phyloP scores from a whole-genome alignment of 1,284 basidiomycete species.

The Phylloporus gajari region DNA sequence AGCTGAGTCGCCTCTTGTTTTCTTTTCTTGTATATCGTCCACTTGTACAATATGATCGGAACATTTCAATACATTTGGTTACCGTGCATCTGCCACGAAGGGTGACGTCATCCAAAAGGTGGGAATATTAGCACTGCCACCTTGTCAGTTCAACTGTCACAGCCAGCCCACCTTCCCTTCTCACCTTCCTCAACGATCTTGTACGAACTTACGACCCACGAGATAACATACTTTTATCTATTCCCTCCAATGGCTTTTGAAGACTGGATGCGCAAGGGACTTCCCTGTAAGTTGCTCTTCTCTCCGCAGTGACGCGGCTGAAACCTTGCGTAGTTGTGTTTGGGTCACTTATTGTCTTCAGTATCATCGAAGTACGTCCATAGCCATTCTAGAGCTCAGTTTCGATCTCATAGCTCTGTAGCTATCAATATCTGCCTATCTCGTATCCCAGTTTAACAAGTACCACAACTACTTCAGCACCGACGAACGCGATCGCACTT shows the following conservation, averaged over 20 bases:
- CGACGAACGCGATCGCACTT: conserved; percentile 67
- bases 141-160: conserved; percentile 24
- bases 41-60: conserved; percentile 33
- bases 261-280: conserved; percentile 49
- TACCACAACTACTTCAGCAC: conserved; percentile 62
- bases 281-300: conserved; percentile 45
- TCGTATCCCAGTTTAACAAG: conserved; percentile 65
- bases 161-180: not conserved
- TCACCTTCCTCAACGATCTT: conserved; percentile 31
- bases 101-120: conserved; percentile 38
- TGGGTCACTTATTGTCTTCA: conserved; percentile 39
- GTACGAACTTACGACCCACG: conserved; percentile 47
- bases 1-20: not conserved
- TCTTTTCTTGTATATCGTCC: conserved; percentile 16
- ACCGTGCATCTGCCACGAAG: too few relatives aligned
- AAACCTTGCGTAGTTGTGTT: conserved; percentile 37
- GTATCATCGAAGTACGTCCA: conserved; percentile 41
- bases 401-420: conserved; percentile 34
- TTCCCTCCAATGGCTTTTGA: conserved; percentile 45
- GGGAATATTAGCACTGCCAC: conserved; percentile 35
- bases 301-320: not conserved
- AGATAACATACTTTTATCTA: conserved; percentile 24
- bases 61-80: not conserved
- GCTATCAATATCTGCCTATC: conserved; percentile 76
- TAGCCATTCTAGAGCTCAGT: not conserved